A percentile compares a stretch with the other conserved stretches of the same genome.
Conservation (phyloP, 495 filamentous ascomycete genomes). For the Neurospora pannonica region DNA sequence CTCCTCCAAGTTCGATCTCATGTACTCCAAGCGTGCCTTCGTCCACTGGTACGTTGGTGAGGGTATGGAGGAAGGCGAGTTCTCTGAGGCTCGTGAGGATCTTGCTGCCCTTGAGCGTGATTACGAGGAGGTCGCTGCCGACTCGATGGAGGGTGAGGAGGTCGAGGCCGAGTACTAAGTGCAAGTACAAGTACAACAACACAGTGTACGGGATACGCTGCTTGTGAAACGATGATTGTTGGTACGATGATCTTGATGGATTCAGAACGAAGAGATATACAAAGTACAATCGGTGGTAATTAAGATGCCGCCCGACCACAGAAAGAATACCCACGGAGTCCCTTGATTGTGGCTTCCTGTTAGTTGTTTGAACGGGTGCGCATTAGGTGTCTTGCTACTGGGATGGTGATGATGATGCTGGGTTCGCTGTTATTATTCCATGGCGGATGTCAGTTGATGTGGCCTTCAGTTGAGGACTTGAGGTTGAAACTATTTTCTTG, state of each 20-base stretch:
- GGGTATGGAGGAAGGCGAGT: slow-evolving; percentile 99
- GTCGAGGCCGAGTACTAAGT: slow-evolving; percentile 90
- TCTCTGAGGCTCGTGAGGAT: slow-evolving; percentile 98
- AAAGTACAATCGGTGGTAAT: not conserved
- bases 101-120: slow-evolving; percentile 95
- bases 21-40: slow-evolving; percentile 99
- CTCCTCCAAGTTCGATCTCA: slow-evolving; percentile 97
- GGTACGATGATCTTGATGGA: not conserved
- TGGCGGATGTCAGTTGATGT: slow-evolving; percentile 2
- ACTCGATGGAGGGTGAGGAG: slow-evolving; percentile 85
- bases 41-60: slow-evolving; percentile 99
- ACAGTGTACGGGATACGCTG: not conserved
- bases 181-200: not conserved
- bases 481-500: slow-evolving; percentile 7
- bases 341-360: not conserved
- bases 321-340: not conserved
- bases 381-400: not conserved
- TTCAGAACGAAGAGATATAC: not conserved
- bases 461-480: slow-evolving; percentile 7
- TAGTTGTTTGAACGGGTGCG: not conserved
- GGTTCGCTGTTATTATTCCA: slow-evolving; percentile 5
- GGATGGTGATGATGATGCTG: slow-evolving; percentile 7
- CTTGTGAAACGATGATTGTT: not conserved
- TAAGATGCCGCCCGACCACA: not conserved
- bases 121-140: slow-evolving; percentile 97